Conservation (phyloP, 2,329 filamentous ascomycete genomes). For the Scopulariopsis brevicaulis region DNA sequence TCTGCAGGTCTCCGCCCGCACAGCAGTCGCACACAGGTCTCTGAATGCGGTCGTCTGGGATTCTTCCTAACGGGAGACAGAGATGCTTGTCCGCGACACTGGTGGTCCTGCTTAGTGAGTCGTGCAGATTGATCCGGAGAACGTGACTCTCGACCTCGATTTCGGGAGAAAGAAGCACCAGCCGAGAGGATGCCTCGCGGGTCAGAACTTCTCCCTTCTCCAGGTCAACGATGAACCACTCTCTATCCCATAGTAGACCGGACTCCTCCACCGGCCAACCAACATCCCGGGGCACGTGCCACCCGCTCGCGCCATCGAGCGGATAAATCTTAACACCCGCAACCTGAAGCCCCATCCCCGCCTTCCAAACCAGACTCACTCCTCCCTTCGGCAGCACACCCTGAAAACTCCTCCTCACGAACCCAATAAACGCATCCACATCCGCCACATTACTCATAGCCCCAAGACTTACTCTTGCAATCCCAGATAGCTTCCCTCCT, state of each 20-base stretch:
- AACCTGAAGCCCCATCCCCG: neutral
- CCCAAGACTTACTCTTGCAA: conserved; percentile 74
- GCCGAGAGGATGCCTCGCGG: neutral
- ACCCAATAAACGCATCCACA: conserved; percentile 57
- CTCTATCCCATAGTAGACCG: neutral
- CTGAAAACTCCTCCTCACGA: conserved; percentile 32
- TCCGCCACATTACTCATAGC: conserved; percentile 78
- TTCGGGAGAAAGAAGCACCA: neutral
- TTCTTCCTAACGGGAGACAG: neutral
- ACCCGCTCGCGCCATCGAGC: neutral
- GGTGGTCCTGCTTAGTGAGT: neutral
- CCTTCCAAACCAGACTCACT: neutral
- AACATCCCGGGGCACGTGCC: neutral
- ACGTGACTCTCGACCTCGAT: neutral
- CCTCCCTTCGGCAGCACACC: neutral
- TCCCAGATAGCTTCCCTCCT: conserved; percentile 74
- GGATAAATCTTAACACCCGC: neutral
- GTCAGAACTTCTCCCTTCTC: neutral
- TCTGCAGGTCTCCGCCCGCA: neutral
- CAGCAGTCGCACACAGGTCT: no score
- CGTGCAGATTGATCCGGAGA: neutral
- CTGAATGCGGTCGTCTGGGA: neutral
- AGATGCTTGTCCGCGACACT: neutral
- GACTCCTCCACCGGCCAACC: neutral
- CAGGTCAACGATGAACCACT: neutral